phyloP scores from a whole-genome alignment of 192 early-diverging fungal genomes.

The Entomortierella parvispora region DNA sequence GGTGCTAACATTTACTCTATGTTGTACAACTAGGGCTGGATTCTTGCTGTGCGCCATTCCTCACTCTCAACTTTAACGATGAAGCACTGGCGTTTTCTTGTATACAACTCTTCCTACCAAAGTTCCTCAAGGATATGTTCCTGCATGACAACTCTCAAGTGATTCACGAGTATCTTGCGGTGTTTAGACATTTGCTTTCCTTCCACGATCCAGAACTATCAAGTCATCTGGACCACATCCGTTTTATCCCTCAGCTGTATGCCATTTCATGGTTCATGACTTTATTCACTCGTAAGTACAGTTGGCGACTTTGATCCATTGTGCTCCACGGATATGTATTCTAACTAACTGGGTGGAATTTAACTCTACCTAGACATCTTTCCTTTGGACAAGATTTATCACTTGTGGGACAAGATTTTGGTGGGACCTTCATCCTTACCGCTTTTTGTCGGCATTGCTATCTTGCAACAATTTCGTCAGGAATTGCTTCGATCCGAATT shows the following conservation, averaged over 20 bases:
- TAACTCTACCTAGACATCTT: constrained; percentile 80
- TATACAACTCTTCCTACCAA: constrained; percentile 70
- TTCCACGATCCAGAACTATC: constrained; percentile 82
- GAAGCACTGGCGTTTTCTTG: constrained; percentile 78
- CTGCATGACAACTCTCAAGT: constrained; percentile 74
- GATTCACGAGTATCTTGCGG: constrained; percentile 75
- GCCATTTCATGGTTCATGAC: constrained; percentile 89
- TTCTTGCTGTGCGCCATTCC: constrained; percentile 78
- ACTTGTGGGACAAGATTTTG: constrained; percentile 82
- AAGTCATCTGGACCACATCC: constrained; percentile 66
- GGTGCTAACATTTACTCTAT: too few species aligned
- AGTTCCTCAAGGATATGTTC: constrained; percentile 77
- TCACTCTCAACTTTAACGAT: constrained; percentile 79
- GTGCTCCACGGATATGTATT: too few species aligned
- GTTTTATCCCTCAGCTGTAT: constrained; percentile 76
- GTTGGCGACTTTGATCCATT: background rate
- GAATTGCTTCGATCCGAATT: constrained; percentile 73
- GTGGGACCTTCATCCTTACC: constrained; percentile 71
- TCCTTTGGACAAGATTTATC: constrained; percentile 82
- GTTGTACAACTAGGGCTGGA: constrained; percentile 81
- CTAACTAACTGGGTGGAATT: too few species aligned
- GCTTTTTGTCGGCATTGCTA: constrained; percentile 74
- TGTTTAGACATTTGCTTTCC: constrained; percentile 71
- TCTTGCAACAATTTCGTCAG: constrained; percentile 74
- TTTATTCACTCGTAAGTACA: constrained; percentile 83